A percentile compares a stretch with the other conserved stretches of the same genome.
Conservation (phyloP, 2,329 filamentous ascomycete genomes). For the Fusarium staphyleae region DNA sequence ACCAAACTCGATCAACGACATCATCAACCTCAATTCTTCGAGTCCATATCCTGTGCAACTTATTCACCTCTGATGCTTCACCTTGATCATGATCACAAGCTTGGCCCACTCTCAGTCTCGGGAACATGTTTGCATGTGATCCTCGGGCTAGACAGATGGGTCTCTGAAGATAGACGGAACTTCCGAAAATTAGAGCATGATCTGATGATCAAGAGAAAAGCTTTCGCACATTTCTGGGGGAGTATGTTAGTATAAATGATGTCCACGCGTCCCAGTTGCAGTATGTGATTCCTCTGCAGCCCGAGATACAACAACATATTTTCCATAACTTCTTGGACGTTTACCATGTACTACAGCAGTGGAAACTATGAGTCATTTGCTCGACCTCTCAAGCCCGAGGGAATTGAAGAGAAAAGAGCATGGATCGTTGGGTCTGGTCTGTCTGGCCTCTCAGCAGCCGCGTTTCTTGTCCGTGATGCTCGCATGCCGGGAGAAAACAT, state of each 20-base stretch:
- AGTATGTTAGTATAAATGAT: background rate
- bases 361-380: constrained; percentile 26
- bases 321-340: background rate
- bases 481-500: constrained; percentile 27
- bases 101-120: background rate
- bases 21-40: no score
- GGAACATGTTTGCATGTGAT: background rate
- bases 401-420: constrained; percentile 22
- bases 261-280: no score
- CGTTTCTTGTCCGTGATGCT: constrained; percentile 24
- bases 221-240: no score
- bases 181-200: background rate
- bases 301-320: background rate
- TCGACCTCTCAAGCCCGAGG: constrained; percentile 23
- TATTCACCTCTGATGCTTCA: no score
- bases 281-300: background rate
- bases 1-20: no score
- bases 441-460: constrained; percentile 20
- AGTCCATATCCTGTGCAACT: no score
- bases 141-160: background rate
- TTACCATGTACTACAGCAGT: constrained; percentile 23
- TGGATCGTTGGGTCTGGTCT: constrained; percentile 23
- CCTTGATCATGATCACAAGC: background rate
- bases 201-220: background rate
- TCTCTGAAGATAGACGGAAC: background rate